A percentile compares a stretch with the other conserved stretches of the same genome.
phyloP scores from a whole-genome alignment of 2,329 filamentous ascomycete species.

The Nigrospora oryzae region DNA sequence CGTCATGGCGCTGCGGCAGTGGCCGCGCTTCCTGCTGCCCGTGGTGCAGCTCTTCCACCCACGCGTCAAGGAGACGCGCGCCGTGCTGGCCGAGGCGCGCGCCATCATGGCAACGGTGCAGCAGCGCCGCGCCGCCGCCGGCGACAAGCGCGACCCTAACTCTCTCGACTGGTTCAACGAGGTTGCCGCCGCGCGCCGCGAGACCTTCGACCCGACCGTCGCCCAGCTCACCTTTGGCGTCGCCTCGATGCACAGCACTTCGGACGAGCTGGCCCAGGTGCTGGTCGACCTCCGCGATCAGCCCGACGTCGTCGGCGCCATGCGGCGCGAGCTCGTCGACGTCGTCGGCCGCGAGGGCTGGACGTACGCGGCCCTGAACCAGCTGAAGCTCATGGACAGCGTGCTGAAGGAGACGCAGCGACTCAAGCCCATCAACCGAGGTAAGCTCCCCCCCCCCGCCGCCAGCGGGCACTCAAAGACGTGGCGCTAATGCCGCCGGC shows the following conservation, averaged over 20 bases:
- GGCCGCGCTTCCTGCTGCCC: conserved; percentile 8
- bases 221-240: conserved; percentile 11
- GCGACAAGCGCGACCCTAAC: conserved; percentile 7
- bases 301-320: conserved; percentile 10
- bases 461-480: too few species aligned
- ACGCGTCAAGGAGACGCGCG: conserved; percentile 5
- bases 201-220: conserved; percentile 4
- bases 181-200: background rate
- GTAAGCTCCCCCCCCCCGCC: conserved; percentile 3
- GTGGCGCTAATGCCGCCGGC: background rate
- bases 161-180: conserved; percentile 11
- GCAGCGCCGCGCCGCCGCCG: background rate
- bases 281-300: conserved; percentile 12
- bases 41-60: conserved; percentile 10
- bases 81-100: conserved; percentile 3
- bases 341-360: conserved; percentile 10
- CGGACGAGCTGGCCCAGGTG: conserved; percentile 8
- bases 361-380: conserved; percentile 12
- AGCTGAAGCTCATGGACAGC: conserved; percentile 15
- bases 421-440: conserved; percentile 10
- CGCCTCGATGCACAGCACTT: conserved; percentile 14
- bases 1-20: conserved; percentile 5
- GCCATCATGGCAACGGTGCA: conserved; percentile 1
- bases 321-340: conserved; percentile 11
- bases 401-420: conserved; percentile 16